phyloP scores from a whole-genome alignment of 2,329 filamentous ascomycete species.

The Alternaria gansuensis region DNA sequence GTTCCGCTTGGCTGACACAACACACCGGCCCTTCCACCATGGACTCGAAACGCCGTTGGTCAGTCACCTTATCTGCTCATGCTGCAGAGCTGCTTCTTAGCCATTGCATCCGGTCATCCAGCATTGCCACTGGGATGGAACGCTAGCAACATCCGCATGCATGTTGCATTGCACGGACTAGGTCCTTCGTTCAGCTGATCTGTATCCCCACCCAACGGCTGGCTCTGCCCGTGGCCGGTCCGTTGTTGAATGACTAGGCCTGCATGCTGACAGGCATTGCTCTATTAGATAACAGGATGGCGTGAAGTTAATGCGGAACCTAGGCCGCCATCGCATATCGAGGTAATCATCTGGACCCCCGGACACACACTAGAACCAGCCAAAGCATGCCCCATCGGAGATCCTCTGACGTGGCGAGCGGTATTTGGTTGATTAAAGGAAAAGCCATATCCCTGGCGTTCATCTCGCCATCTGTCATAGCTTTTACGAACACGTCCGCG shows the following conservation, averaged over 20 bases:
- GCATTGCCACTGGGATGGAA: conserved; percentile 45
- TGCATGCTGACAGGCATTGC: conserved; percentile 55
- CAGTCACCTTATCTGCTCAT: conserved; percentile 60
- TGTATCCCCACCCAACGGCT: conserved; percentile 52
- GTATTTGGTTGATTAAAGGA: conserved; percentile 56
- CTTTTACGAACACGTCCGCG: conserved; percentile 44
- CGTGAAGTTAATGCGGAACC: conserved; percentile 56
- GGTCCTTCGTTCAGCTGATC: conserved; percentile 52
- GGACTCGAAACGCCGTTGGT: conserved; percentile 49
- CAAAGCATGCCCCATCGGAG: conserved; percentile 59
- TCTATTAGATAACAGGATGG: conserved; percentile 54
- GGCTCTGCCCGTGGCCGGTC: conserved; percentile 51
- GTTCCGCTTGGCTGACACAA: conserved; percentile 45
- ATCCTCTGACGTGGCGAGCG: conserved; percentile 63
- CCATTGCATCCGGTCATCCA: conserved; percentile 50
- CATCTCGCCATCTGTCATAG: conserved; percentile 53
- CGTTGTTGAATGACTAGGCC: conserved; percentile 53
- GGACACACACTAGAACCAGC: conserved; percentile 57
- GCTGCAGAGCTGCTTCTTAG: conserved; percentile 53
- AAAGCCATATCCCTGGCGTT: conserved; percentile 51
- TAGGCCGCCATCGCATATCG: conserved; percentile 56
- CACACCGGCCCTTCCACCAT: conserved; percentile 40
- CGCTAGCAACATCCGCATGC: conserved; percentile 51
- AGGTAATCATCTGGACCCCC: conserved; percentile 55
- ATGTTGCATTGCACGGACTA: conserved; percentile 51